Percentiles rank a stretch among this genome's conserved stretches.
Evolutionary conservation across 257 asterid genomes (phyloP).

Genomic region (Ballota nigra): DNA sequence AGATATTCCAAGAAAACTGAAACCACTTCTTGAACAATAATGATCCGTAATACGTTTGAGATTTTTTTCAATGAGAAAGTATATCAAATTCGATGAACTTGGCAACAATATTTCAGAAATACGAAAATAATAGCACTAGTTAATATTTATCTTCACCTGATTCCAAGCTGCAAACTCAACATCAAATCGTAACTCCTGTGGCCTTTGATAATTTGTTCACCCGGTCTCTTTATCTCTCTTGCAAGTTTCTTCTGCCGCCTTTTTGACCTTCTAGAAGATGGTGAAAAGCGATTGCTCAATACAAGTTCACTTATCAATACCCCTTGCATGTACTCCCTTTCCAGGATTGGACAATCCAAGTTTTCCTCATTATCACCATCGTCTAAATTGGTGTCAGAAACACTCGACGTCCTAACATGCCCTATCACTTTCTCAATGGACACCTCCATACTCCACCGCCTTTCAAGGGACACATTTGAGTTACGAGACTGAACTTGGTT

Average conservation of each 20-base stretch:
- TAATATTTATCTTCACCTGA: constrained; percentile 52
- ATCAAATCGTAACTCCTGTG: constrained; percentile 97
- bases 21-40: background rate
- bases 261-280: constrained; percentile 61
- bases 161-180: constrained; percentile 97
- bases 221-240: constrained; percentile 78
- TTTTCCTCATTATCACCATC: constrained; percentile 49
- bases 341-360: constrained; percentile 61
- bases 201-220: constrained; percentile 92
- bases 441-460: constrained; percentile 95
- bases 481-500: constrained; percentile 51
- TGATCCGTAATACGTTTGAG: background rate
- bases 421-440: constrained; percentile 85
- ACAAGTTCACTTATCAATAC: constrained; percentile 83
- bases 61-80: background rate
- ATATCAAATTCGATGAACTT: background rate
- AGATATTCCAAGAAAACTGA: background rate
- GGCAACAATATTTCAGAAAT: background rate
- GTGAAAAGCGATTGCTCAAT: constrained; percentile 66
- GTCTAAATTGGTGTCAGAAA: constrained; percentile 42
- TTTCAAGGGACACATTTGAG: constrained; percentile 57
- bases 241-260: constrained; percentile 71
- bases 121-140: background rate
- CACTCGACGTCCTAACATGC: constrained; percentile 47
- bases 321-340: constrained; percentile 98